Evolutionary conservation across 2,329 filamentous ascomycete species (phyloP).

Genomic region (Arthrobotrys iridis): DNA sequence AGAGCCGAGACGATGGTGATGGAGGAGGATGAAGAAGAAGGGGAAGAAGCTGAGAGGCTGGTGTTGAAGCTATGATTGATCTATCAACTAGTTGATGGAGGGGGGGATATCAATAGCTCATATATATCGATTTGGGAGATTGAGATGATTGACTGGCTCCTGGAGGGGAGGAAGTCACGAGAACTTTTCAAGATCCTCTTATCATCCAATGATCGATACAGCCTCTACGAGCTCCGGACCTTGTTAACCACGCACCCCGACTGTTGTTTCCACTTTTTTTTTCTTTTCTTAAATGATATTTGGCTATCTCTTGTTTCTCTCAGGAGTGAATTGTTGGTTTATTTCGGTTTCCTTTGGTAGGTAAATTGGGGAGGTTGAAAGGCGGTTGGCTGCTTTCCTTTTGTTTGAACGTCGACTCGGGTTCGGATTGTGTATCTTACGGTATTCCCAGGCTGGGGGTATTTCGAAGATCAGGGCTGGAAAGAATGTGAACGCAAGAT

Average conservation of each 20-base stretch:
- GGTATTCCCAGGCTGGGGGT: constrained; percentile 6
- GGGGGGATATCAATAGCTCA: constrained; percentile 28
- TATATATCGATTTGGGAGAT: constrained; percentile 44
- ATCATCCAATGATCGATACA: constrained; percentile 54
- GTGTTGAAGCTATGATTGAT: constrained; percentile 44
- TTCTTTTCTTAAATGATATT: neutral
- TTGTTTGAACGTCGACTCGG: constrained; percentile 6
- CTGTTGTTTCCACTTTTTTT: no score
- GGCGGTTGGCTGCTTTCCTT: constrained; percentile 11
- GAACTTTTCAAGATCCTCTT: constrained; percentile 41
- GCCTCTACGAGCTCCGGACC: constrained; percentile 51
- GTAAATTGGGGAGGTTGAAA: constrained; percentile 1
- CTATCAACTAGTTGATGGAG: neutral
- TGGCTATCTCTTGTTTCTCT: constrained; percentile 3
- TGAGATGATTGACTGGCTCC: constrained; percentile 50
- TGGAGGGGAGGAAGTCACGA: constrained; percentile 44
- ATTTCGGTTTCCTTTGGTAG: constrained; percentile 4
- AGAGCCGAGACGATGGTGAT: constrained; percentile 28
- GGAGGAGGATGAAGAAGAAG: constrained; percentile 17
- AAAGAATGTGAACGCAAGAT: constrained; percentile 39
- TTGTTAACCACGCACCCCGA: constrained; percentile 44
- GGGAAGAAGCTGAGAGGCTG: constrained; percentile 39
- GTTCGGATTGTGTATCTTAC: neutral
- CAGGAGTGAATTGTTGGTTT: constrained; percentile 4
- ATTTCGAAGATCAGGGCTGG: constrained; percentile 12